Evolutionary conservation across 2,329 filamentous ascomycete species (phyloP).

Genomic region (Tolypocladium capitatum): DNA sequence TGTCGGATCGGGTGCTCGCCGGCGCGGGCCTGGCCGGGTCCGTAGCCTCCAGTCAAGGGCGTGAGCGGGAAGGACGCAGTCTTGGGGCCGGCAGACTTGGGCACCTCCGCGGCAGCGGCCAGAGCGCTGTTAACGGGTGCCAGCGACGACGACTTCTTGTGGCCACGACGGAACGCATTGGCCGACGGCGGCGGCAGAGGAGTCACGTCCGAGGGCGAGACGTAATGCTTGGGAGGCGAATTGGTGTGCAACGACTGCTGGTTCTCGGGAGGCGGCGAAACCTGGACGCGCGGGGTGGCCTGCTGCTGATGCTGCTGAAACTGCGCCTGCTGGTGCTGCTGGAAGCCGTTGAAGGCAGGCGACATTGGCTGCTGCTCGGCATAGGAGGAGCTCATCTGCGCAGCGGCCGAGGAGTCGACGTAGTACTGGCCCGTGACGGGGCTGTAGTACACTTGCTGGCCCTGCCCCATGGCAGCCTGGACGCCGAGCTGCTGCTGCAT

Average conservation of each 20-base stretch:
- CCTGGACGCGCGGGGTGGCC: conserved; percentile 60
- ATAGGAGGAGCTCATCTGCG: conserved; percentile 26
- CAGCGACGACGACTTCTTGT: conserved; percentile 79
- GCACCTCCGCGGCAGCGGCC: conserved; percentile 27
- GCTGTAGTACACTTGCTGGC: conserved; percentile 75
- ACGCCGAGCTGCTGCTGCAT: conserved; percentile 26
- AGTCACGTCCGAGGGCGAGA: conserved; percentile 52
- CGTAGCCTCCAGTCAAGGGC: conserved; percentile 73
- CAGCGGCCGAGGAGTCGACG: conserved; percentile 48
- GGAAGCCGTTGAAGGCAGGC: conserved; percentile 17
- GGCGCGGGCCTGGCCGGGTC: conserved; percentile 81
- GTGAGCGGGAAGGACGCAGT: conserved; percentile 69
- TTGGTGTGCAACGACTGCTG: conserved; percentile 44
- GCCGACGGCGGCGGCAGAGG: conserved; percentile 79
- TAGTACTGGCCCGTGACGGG: conserved; percentile 78
- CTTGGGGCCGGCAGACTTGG: conserved; percentile 58
- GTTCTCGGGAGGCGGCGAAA: conserved; percentile 63
- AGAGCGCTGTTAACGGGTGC: conserved; percentile 42
- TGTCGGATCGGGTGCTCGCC: conserved; percentile 92
- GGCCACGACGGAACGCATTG: conserved; percentile 83
- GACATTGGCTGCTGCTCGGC: conserved; percentile 32
- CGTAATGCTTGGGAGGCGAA: conserved; percentile 51
- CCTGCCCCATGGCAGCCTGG: conserved; percentile 33
- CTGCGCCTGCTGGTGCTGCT: conserved; percentile 30
- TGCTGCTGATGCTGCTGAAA: conserved; percentile 28